Percentiles rank a stretch among this genome's conserved stretches.
phyloP scores from a whole-genome alignment of 495 filamentous ascomycete species.

The Podospora bellae-mahoneyi region DNA sequence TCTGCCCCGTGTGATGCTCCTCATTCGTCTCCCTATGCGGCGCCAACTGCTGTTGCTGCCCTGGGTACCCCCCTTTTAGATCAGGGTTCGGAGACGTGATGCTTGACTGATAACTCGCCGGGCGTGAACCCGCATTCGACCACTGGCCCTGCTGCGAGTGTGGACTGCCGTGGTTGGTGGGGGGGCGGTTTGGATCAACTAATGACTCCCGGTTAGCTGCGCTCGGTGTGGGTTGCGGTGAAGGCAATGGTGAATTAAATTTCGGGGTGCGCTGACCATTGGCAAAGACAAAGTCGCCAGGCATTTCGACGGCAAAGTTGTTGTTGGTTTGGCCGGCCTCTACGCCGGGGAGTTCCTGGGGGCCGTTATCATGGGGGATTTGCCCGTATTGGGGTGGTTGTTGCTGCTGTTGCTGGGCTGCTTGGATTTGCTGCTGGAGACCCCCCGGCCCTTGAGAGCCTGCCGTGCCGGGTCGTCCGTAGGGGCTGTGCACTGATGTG shows the following conservation, averaged over 20 bases:
- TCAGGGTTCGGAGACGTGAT: constrained; percentile 36
- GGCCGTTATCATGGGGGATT: constrained; percentile 10
- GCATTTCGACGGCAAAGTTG: constrained; percentile 42
- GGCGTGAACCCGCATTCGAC: constrained; percentile 30
- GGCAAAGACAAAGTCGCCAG: constrained; percentile 44
- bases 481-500: constrained; percentile 23
- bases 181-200: constrained; percentile 30
- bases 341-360: constrained; percentile 27
- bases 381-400: constrained; percentile 8
- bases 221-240: constrained; percentile 11
- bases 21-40: constrained; percentile 42
- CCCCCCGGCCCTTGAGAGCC: constrained; percentile 16
- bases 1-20: constrained; percentile 33
- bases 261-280: constrained; percentile 16
- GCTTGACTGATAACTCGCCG: constrained; percentile 34
- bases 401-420: not conserved
- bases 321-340: constrained; percentile 11
- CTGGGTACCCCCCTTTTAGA: constrained; percentile 35
- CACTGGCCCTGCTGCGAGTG: constrained; percentile 26
- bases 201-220: constrained; percentile 29
- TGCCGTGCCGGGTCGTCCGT: constrained; percentile 25
- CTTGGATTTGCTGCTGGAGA: constrained; percentile 2
- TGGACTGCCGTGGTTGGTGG: constrained; percentile 28
- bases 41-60: constrained; percentile 24
- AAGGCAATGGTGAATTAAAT: constrained; percentile 21